These are phyloP conservation scores for Exophiala mesophila DNA, from an alignment of 2,329 filamentous ascomycete genomes.

Conservation along the genomic window DNA sequence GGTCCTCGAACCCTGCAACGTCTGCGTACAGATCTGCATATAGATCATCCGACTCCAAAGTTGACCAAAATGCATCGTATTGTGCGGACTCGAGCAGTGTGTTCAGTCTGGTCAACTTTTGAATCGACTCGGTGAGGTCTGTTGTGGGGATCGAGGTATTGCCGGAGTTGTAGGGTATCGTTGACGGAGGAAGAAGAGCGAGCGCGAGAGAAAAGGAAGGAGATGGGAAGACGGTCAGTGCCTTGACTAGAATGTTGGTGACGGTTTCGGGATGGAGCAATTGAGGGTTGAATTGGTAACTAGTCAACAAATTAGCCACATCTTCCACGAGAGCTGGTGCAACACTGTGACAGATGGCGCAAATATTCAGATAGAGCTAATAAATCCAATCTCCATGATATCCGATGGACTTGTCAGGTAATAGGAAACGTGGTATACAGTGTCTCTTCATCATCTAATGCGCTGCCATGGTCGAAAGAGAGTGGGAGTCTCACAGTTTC, in stretches of 20 bases:
- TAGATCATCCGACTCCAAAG: conserved; percentile 86
- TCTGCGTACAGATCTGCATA: conserved; percentile 95
- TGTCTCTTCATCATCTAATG: conserved; percentile 65
- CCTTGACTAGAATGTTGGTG: conserved; percentile 98
- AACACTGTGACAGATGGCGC: no score
- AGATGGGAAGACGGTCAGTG: conserved; percentile 93
- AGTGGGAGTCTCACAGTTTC: conserved; percentile 70
- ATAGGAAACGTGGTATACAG: conserved; percentile 88
- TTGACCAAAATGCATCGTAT: conserved; percentile 89
- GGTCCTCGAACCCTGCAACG: conserved; percentile 89
- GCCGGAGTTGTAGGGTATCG: conserved; percentile 57
- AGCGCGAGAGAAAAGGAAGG: conserved; percentile 92
- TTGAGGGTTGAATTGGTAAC: conserved; percentile 99
- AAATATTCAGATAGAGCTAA: conserved; percentile 69
- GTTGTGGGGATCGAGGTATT: conserved; percentile 39
- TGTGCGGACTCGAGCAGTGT: conserved; percentile 83
- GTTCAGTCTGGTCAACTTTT: conserved; percentile 80
- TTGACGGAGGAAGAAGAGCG: conserved; percentile 83
- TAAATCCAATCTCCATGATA: conserved; percentile 62
- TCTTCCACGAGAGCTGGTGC: neutral
- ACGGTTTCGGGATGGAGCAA: conserved; percentile 94
- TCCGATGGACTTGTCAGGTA: conserved; percentile 67
- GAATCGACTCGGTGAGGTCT: conserved; percentile 75
- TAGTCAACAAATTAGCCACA: conserved; percentile 38
- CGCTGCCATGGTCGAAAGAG: no score